Evolutionary conservation across 345 rosid species (phyloP).

Genomic region (Odontarrhena argentea): DNA sequence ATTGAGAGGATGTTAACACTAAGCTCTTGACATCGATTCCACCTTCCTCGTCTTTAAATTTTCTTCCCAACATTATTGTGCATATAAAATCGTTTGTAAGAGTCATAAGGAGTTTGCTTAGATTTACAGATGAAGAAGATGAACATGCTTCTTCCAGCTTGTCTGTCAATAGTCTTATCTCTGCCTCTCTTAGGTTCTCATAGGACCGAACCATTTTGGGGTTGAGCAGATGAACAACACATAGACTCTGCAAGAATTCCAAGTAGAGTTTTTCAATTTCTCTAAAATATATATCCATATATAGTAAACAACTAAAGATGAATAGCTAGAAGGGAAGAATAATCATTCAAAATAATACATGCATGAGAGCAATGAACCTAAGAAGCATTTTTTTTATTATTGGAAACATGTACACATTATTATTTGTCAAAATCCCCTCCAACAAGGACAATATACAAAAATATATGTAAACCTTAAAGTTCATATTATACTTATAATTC

Average conservation of each 20-base stretch:
- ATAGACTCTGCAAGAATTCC: slow-evolving; percentile 31
- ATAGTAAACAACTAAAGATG: too few species aligned
- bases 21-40: slow-evolving; percentile 12
- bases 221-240: slow-evolving; percentile 48
- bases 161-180: slow-evolving; percentile 34
- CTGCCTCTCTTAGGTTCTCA: slow-evolving; percentile 47
- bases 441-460: too few species aligned
- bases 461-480: too few species aligned
- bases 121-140: slow-evolving; percentile 32
- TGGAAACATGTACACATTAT: too few species aligned
- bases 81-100: slow-evolving; percentile 46
- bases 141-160: slow-evolving; percentile 26
- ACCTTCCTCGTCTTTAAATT: slow-evolving; percentile 42
- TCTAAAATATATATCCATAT: too few species aligned
- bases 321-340: slow-evolving; percentile 18
- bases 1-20: slow-evolving; percentile 22
- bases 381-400: too few species aligned
- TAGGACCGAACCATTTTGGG: slow-evolving; percentile 45
- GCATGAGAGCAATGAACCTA: too few species aligned
- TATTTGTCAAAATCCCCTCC: too few species aligned
- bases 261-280: neutral
- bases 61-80: slow-evolving; percentile 52
- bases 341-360: too few species aligned
- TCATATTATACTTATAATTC: too few species aligned
- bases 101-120: slow-evolving; percentile 37